A percentile compares a stretch with the other conserved stretches of the same genome.
These are phyloP conservation scores for Colletotrichum phormii DNA, from an alignment of 2,329 filamentous ascomycete species.

Conservation along the genomic window DNA sequence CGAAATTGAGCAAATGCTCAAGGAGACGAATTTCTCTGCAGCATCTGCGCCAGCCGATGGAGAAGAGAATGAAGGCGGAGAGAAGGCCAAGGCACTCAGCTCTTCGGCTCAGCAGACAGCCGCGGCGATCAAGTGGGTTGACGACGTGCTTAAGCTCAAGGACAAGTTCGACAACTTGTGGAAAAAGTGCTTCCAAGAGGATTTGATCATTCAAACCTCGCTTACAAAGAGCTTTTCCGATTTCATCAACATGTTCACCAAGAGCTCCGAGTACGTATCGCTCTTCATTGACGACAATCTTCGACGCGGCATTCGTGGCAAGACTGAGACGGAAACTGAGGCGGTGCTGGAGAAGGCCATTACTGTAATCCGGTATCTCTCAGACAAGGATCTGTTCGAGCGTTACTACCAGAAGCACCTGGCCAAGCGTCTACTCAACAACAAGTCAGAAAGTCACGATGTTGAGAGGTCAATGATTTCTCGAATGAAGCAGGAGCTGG, in stretches of 20 bases:
- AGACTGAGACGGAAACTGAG: slow-evolving; percentile 90
- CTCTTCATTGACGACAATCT: slow-evolving; percentile 97
- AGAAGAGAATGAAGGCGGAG: slow-evolving; percentile 62
- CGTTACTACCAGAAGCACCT: slow-evolving; percentile 98
- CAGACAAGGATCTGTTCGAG: slow-evolving; percentile 95
- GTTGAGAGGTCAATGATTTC: slow-evolving; percentile 96
- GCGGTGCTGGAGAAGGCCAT: slow-evolving; percentile 89
- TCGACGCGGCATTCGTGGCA: slow-evolving; percentile 92
- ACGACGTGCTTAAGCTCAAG: slow-evolving; percentile 87
- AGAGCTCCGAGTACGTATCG: slow-evolving; percentile 92
- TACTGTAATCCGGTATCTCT: slow-evolving; percentile 85
- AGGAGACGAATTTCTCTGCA: slow-evolving; percentile 65
- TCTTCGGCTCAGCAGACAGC: slow-evolving; percentile 80
- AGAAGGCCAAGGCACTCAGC: slow-evolving; percentile 54
- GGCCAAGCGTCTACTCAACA: slow-evolving; percentile 86
- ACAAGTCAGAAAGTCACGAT: slow-evolving; percentile 89
- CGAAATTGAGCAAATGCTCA: slow-evolving; percentile 80
- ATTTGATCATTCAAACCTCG: slow-evolving; percentile 82
- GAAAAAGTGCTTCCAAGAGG: slow-evolving; percentile 76
- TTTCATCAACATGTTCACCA: slow-evolving; percentile 91
- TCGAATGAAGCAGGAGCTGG: slow-evolving; percentile 96
- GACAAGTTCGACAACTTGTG: slow-evolving; percentile 89
- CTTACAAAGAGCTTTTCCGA: slow-evolving; percentile 89
- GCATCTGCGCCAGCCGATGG: slow-evolving; percentile 51
- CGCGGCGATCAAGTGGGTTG: slow-evolving; percentile 94